Base-by-base conservation (phyloP, 306 rosid genomes). In the Medicago truncatula region DNA sequence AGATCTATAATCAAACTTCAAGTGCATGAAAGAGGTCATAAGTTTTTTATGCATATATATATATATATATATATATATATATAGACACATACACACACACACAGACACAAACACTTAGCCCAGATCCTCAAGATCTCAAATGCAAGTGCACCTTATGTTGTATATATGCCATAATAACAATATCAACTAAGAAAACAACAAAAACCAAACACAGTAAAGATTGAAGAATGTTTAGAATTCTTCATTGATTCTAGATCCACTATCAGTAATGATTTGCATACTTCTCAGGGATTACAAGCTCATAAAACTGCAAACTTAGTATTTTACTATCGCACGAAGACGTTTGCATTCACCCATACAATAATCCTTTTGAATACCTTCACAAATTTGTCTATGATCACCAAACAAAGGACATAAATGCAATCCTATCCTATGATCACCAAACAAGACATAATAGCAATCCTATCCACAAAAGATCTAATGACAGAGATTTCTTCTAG, bases 271-370 rank as follows among this genome's bases (percentile, higher is more conserved):
- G 2, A 4, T n/a, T 47, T 61, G 46, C 38, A 70, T 34, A 34
- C 69, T 60, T 70, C 36, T 23, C 41, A 47, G 25, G 44, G 52
- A 59, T 46, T 69, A 63, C 21, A 49, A 62, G 49, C 9, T 9
- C 18, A 31, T 49, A 39, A 61, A 21, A 78, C 38, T 60, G 59
- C 36, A 71, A 70, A 56, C 47, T 21, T 49, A 21, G 46, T 28
- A 41, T 58, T 44, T 57, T 8, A 69, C 14, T 18, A 16, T 9
- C 64, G 36, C 54, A 39, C 43, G 28, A 31, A 47, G 49, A 44
- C 25, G 34, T 4, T 50, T 0, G 9, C 9, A 50, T 78, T 52
- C 39, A 13, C 21, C 34, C 18, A 18, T 8, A 46, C 13, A 73
- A 40, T 7, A 56, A 43, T 65, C 53, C 25, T 41, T 62, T 53